Conservation (phyloP, 2,329 filamentous ascomycete species). For the Ilyonectria destructans region DNA sequence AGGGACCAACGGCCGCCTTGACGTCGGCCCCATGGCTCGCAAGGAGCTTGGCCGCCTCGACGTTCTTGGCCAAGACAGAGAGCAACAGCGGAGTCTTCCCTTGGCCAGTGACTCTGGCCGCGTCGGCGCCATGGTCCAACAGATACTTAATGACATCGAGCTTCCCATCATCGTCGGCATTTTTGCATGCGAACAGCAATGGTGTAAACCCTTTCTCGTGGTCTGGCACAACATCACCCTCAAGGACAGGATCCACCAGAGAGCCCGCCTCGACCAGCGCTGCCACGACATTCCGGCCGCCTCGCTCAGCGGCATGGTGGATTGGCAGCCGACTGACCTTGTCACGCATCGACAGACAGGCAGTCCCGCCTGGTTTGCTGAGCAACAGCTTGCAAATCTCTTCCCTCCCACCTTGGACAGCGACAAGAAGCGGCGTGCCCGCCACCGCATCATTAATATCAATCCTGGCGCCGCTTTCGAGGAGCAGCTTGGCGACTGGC, state of each 20-base stretch:
- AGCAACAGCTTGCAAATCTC: constrained; percentile 19
- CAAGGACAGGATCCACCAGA: constrained; percentile 12
- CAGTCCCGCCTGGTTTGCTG: constrained; percentile 7
- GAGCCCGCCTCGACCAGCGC: constrained; percentile 21
- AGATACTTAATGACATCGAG: constrained; percentile 26
- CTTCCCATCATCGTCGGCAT: constrained; percentile 4
- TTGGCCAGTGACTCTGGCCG: neutral
- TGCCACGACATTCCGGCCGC: constrained; percentile 5
- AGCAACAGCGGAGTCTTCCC: constrained; percentile 19
- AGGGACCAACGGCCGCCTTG: constrained; percentile 23
- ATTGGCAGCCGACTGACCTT: constrained; percentile 10
- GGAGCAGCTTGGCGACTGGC: constrained; percentile 5
- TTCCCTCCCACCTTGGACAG: neutral
- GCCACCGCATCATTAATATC: constrained; percentile 11
- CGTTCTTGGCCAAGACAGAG: constrained; percentile 13
- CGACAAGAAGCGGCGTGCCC: constrained; percentile 17
- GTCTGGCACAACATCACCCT: constrained; percentile 14
- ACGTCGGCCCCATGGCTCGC: constrained; percentile 15
- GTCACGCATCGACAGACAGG: constrained; percentile 7
- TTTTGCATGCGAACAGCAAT: constrained; percentile 18
- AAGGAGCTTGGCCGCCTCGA: constrained; percentile 22
- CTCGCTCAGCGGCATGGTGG: constrained; percentile 14
- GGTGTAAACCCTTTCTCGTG: constrained; percentile 19
- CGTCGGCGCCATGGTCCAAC: constrained; percentile 17
- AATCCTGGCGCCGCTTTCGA: constrained; percentile 18